These are phyloP conservation scores for Coniochaeta sp. DNA, from an alignment of 2,329 filamentous ascomycete genomes.

Conservation along the genomic window DNA sequence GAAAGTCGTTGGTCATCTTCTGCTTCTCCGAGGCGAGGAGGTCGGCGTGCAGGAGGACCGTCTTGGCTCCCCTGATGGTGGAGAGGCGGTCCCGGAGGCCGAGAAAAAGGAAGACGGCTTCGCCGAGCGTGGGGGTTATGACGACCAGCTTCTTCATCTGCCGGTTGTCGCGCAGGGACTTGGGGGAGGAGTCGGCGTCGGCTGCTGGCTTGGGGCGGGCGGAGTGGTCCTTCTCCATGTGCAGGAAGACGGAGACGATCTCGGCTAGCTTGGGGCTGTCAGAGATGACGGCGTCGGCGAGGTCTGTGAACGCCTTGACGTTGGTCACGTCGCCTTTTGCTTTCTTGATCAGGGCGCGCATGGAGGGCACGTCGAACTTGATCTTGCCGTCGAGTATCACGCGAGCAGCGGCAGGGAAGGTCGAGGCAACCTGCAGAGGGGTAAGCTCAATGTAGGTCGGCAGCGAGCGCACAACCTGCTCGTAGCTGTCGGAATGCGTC, in stretches of 20 bases:
- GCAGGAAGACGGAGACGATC: constrained; percentile 10
- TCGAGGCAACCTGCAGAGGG: constrained; percentile 13
- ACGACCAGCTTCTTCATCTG: constrained; percentile 15
- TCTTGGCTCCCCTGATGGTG: background rate
- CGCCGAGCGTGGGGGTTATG: constrained; percentile 14
- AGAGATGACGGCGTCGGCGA: constrained; percentile 10
- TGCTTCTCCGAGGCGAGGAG: constrained; percentile 11
- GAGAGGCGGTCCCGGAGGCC: constrained; percentile 11
- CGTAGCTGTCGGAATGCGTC: constrained; percentile 4
- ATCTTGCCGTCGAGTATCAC: constrained; percentile 60
- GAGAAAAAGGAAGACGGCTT: constrained; percentile 15
- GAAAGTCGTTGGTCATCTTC: constrained; percentile 13
- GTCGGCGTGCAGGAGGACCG: constrained; percentile 13
- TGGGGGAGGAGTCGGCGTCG: constrained; percentile 2
- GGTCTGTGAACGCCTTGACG: constrained; percentile 10
- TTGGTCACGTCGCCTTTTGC: constrained; percentile 4
- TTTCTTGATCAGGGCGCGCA: constrained; percentile 10
- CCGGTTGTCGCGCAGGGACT: background rate
- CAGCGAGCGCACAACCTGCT: constrained; percentile 12
- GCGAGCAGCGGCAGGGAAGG: constrained; percentile 14
- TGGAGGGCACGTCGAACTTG: constrained; percentile 68
- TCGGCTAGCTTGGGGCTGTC: constrained; percentile 11
- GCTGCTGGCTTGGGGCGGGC: constrained; percentile 5
- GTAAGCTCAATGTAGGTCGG: constrained; percentile 12
- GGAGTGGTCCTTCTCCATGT: constrained; percentile 9